phyloP scores from a whole-genome alignment of 2,329 filamentous ascomycete species.

The Gaeumannomyces sp. region DNA sequence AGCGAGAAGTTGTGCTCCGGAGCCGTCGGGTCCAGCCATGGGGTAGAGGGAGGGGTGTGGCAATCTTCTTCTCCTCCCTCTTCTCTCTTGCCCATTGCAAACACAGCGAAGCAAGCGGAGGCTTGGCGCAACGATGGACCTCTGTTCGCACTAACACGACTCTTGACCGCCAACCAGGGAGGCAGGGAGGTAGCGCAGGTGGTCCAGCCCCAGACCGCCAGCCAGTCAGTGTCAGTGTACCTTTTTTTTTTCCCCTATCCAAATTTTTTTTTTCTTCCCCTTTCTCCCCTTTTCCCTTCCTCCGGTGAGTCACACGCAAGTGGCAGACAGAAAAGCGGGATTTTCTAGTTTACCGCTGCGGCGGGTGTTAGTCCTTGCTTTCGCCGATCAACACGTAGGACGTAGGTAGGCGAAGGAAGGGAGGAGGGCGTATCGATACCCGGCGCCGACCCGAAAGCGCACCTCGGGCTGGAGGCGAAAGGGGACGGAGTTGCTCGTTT shows the following conservation, averaged over 20 bases:
- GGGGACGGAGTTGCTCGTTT: not conserved
- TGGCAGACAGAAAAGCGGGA: not conserved
- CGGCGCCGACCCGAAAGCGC: not conserved
- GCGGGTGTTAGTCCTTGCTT: not conserved
- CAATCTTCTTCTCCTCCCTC: not conserved
- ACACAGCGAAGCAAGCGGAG: too few species aligned
- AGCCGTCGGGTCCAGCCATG: too few species aligned
- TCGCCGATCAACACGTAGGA: too few species aligned
- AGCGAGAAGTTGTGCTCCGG: not conserved
- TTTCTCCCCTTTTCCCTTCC: constrained; percentile 1
- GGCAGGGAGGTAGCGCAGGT: not conserved
- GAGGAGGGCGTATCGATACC: not conserved
- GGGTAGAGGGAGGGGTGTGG: not conserved
- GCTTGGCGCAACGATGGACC: not conserved
- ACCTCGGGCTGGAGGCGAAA: not conserved
- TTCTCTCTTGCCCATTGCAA: too few species aligned
- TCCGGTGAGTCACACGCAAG: not conserved
- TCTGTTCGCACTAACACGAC: not conserved
- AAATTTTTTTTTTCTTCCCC: not conserved
- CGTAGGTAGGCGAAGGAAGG: too few species aligned
- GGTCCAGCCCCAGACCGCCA: not conserved
- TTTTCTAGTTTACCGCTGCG: not conserved
- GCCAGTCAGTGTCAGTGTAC: not conserved
- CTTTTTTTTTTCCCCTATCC: not conserved
- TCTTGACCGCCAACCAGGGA: not conserved